Conservation (phyloP, 106 monocot genomes). For the Allium fistulosum region DNA sequence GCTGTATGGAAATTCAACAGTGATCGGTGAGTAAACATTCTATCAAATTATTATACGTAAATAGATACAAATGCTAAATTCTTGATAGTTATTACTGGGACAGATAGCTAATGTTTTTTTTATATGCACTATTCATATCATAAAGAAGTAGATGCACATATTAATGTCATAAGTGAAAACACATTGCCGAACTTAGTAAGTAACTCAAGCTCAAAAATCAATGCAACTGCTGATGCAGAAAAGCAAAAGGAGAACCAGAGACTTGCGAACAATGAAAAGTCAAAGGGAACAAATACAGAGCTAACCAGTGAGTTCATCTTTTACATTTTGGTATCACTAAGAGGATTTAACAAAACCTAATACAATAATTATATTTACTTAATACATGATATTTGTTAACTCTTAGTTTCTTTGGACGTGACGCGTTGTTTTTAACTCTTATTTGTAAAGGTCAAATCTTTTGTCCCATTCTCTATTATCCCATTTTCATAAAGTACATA, state of each 20-base stretch:
- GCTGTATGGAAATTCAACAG: not conserved
- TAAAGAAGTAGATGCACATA: not conserved
- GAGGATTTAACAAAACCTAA: too few relatives aligned
- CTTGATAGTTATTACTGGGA: not conserved
- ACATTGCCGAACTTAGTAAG: not conserved
- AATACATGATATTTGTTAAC: too few relatives aligned
- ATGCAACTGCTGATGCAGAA: not conserved
- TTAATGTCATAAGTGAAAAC: not conserved
- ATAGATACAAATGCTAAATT: not conserved
- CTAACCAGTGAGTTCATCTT: not conserved
- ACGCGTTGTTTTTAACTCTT: too few relatives aligned
- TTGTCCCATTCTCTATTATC: too few relatives aligned
- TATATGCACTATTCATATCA: constrained; percentile 2
- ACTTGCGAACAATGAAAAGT: not conserved
- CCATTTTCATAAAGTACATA: too few relatives aligned
- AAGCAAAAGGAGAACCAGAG: not conserved
- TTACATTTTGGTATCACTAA: too few relatives aligned
- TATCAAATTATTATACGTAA: not conserved
- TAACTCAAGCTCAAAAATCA: not conserved
- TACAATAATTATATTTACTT: too few relatives aligned
- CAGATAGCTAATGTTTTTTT: not conserved
- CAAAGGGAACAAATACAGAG: not conserved
- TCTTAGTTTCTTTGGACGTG: too few relatives aligned
- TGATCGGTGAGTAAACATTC: not conserved
- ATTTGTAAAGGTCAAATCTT: too few relatives aligned